Conservation (phyloP, 2,329 filamentous ascomycete species). For the Aspergillus candidus region DNA sequence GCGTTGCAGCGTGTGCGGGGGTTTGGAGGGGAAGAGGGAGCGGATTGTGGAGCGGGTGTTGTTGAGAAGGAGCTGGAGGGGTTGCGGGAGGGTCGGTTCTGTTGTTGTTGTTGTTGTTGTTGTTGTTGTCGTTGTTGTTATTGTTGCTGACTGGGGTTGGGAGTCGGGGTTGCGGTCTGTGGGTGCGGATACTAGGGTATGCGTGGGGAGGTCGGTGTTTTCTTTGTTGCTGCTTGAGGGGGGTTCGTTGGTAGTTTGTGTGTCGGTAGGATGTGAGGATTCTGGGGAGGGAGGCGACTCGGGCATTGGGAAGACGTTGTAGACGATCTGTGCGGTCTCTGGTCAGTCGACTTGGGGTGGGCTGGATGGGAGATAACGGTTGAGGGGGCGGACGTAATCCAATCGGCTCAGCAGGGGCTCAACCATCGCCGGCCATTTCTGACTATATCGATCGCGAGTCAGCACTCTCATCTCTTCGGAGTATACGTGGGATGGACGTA, state of each 20-base stretch:
- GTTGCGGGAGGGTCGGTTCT: slow-evolving; percentile 52
- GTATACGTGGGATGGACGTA: slow-evolving; percentile 29
- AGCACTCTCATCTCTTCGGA: slow-evolving; percentile 14
- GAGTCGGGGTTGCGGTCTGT: slow-evolving; percentile 39
- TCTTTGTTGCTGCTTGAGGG: slow-evolving; percentile 35
- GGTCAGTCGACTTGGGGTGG: background rate
- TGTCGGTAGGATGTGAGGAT: slow-evolving; percentile 24
- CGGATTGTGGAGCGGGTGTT: slow-evolving; percentile 57
- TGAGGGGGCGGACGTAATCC: slow-evolving; percentile 50
- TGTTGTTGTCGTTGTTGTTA: slow-evolving; percentile 42
- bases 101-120: slow-evolving; percentile 39
- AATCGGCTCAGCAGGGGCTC: slow-evolving; percentile 61
- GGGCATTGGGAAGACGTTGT: slow-evolving; percentile 69
- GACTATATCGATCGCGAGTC: slow-evolving; percentile 43
- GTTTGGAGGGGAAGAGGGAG: slow-evolving; percentile 63
- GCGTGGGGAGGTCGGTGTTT: slow-evolving; percentile 34
- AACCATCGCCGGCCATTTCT: slow-evolving; percentile 63
- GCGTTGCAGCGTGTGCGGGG: slow-evolving; percentile 89
- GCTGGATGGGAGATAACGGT: background rate
- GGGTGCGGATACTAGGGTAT: slow-evolving; percentile 33
- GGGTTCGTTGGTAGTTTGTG: slow-evolving; percentile 16
- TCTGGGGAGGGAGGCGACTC: slow-evolving; percentile 41
- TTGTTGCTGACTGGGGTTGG: slow-evolving; percentile 34
- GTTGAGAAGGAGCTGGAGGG: slow-evolving; percentile 56
- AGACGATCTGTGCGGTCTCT: slow-evolving; percentile 57